Evolutionary conservation across 306 rosid species (phyloP).

Genomic region (Ochetophila trinervis): DNA sequence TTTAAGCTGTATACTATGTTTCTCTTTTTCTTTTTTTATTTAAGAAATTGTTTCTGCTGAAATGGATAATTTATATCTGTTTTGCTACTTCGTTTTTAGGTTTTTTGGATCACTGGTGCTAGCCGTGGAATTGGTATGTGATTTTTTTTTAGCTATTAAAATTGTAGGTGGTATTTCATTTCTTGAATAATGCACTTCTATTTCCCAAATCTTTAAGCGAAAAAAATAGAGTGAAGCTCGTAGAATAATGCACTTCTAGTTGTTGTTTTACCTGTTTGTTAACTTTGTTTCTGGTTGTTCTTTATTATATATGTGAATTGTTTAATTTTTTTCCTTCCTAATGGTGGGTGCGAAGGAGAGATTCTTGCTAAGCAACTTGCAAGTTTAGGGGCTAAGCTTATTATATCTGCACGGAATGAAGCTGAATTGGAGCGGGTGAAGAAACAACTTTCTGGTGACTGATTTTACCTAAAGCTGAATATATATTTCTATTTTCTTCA

Average conservation of each 20-base stretch:
- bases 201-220: too few species aligned
- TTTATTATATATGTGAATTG: background rate
- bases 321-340: background rate
- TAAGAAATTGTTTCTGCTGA: background rate
- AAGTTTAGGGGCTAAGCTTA: constrained; percentile 84
- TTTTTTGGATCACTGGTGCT: constrained; percentile 94
- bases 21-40: background rate
- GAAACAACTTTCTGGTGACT: constrained; percentile 66
- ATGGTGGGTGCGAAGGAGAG: constrained; percentile 55
- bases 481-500: constrained; percentile 1
- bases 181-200: background rate
- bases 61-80: background rate
- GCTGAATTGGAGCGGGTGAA: constrained; percentile 73
- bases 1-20: background rate
- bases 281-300: background rate
- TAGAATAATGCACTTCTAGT: too few species aligned
- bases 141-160: background rate
- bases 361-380: constrained; percentile 85
- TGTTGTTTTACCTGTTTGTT: too few species aligned
- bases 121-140: constrained; percentile 91
- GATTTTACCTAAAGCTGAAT: constrained; percentile 11
- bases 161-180: background rate
- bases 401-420: constrained; percentile 86
- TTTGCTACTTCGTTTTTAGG: constrained; percentile 42
- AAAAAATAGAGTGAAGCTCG: too few species aligned